Percentiles rank a stretch among this genome's conserved stretches.
Evolutionary conservation across 2,329 filamentous ascomycete genomes (phyloP).

Genomic region (Claviceps lovelessii): DNA sequence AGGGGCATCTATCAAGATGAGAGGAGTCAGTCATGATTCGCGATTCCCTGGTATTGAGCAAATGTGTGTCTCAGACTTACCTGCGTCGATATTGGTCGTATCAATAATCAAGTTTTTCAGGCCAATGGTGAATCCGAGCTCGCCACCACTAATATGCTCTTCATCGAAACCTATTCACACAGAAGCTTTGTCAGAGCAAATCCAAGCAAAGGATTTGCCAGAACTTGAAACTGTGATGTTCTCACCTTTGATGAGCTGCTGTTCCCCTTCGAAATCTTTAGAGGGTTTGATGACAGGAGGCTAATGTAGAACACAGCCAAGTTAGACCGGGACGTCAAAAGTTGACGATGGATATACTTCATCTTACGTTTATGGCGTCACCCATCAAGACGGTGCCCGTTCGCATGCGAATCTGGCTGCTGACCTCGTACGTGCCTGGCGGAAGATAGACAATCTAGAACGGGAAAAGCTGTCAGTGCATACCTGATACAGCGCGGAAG

Average conservation of each 20-base stretch:
- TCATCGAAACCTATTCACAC: conserved; percentile 6
- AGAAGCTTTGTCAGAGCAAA: not conserved
- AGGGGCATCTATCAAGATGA: conserved; percentile 7
- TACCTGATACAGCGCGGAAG: not conserved
- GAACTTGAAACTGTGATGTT: not conserved
- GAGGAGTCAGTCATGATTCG: not conserved
- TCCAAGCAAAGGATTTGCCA: not conserved
- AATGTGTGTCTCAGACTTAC: conserved; percentile 2
- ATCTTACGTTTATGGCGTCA: conserved; percentile 23
- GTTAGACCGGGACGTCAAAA: not conserved
- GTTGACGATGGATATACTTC: not conserved
- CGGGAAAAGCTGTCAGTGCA: not conserved
- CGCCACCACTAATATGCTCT: conserved; percentile 22
- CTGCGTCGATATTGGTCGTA: conserved; percentile 23
- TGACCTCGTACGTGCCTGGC: conserved; percentile 26
- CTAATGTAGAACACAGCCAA: conserved; percentile 6
- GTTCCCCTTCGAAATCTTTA: conserved; percentile 18
- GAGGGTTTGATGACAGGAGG: conserved; percentile 29
- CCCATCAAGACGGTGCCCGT: conserved; percentile 32
- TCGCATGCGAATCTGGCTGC: conserved; percentile 24
- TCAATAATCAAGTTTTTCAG: conserved; percentile 30
- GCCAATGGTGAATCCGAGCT: conserved; percentile 27
- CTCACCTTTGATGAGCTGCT: conserved; percentile 20
- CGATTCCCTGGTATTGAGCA: not conserved
- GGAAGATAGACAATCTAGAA: conserved; percentile 26